Evolutionary conservation across 2,329 filamentous ascomycete genomes (phyloP).

Genomic region (Periglandula ipomoeae): DNA sequence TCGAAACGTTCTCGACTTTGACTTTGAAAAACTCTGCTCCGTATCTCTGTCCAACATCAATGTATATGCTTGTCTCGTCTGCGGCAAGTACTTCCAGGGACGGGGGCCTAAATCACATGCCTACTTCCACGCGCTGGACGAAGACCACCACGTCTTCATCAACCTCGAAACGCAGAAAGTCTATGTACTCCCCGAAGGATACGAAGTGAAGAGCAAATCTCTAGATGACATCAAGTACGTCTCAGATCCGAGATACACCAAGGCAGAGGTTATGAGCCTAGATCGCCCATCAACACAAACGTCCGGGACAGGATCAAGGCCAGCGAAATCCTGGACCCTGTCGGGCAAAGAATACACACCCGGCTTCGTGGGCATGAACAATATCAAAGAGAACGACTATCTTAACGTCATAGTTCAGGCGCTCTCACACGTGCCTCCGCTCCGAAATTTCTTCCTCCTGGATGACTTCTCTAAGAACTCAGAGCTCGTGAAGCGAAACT

Average conservation of each 20-base stretch:
- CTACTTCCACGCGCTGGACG: conserved; percentile 94
- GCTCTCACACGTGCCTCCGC: conserved; percentile 76
- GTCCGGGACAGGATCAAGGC: conserved; percentile 37
- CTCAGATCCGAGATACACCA: conserved; percentile 79
- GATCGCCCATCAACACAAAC: conserved; percentile 42
- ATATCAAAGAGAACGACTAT: conserved; percentile 99
- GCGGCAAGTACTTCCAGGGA: conserved; percentile 96
- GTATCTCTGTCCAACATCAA: conserved; percentile 96
- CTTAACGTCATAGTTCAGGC: conserved; percentile 92
- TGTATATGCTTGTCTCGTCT: conserved; percentile 94
- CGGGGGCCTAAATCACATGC: conserved; percentile 89
- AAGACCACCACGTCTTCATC: conserved; percentile 95
- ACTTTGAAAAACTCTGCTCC: conserved; percentile 98
- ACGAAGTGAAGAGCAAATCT: conserved; percentile 90
- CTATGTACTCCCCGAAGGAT: conserved; percentile 89
- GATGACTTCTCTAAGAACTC: conserved; percentile 64
- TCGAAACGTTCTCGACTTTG: conserved; percentile 86
- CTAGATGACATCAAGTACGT: conserved; percentile 98
- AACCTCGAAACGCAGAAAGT: conserved; percentile 92
- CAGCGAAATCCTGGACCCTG: conserved; percentile 49
- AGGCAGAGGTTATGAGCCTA: conserved; percentile 68
- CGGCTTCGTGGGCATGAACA: conserved; percentile 98
- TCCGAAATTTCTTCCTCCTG: conserved; percentile 87
- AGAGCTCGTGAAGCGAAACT: conserved; percentile 81
- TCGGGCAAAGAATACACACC: conserved; percentile 79